Base-by-base conservation (phyloP, 129 eudicot genomes). In the Chrysanthemum seticuspe region DNA sequence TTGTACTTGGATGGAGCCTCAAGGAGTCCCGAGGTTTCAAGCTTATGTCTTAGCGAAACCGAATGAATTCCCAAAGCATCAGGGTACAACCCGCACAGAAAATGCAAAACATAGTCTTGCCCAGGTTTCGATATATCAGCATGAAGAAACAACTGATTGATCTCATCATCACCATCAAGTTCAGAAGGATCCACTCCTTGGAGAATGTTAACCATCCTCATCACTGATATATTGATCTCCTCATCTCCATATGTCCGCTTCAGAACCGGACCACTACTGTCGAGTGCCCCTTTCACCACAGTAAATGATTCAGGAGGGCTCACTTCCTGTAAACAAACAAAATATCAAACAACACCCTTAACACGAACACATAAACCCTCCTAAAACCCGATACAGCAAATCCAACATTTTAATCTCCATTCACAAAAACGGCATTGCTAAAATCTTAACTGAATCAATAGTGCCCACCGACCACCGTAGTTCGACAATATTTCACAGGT, bases 1-100 rank as follows among this genome's bases (percentile, higher is more conserved):
- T 45, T 74, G 78, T 89, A 93, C 58, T 76, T 84, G 61, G 81
- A 76, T 15, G 90, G 81, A 77, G 50, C 77, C 65, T 60, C 78
- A 59, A 77, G 78, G 70, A 78, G 78, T 34, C 85, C 88, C 1
- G 88, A 78, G 69, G 83, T 76, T 72, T 84, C 88, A 2, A 15
- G 67, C 82, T 85, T 89, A 53, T 86, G 79, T 78, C 92, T 85
- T 83, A 86, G 16, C 1, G 95, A 70, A 79, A 93, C 90, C 3
- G 98, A 93, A 73, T 93, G 96, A 78, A 93, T 87, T 65, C 95
- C 98, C 64, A 89, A 51, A 12, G 98, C 98, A 75, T 93, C 98
- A 0, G 98, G 98, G 63, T 93, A 93, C 82, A 93, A 36, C 25
- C 95, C 98, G 63, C 98, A 93, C 65, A 93, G 88, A 67, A 93